These are phyloP conservation scores for Pestalotiopsis sp. DNA, from an alignment of 2,329 filamentous ascomycete species.

Conservation along the genomic window DNA sequence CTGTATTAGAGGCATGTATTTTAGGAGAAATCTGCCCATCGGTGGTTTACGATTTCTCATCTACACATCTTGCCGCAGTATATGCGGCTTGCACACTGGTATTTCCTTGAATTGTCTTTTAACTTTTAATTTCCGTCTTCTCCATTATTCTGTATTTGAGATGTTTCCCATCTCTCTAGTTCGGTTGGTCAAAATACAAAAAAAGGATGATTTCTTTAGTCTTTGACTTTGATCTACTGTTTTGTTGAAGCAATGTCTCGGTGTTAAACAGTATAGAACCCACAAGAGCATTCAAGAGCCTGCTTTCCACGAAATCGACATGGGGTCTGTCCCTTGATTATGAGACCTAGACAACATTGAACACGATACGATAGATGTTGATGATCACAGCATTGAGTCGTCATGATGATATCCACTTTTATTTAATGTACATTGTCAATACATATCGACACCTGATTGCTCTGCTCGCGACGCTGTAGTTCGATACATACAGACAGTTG, in stretches of 20 bases:
- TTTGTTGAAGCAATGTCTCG: neutral
- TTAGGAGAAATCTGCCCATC: slow-evolving; percentile 29
- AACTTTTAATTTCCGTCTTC: slow-evolving; percentile 25
- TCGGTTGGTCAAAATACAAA: slow-evolving; percentile 24
- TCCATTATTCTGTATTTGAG: slow-evolving; percentile 23
- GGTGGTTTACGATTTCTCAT: slow-evolving; percentile 19
- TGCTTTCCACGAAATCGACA: too few species aligned
- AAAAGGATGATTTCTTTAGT: slow-evolving; percentile 26
- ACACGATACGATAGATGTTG: neutral
- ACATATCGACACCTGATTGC: neutral
- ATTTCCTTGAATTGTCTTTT: slow-evolving; percentile 29
- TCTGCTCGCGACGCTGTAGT: neutral
- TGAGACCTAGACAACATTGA: too few species aligned
- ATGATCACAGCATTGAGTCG: neutral
- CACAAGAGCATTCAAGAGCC: too few species aligned
- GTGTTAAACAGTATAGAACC: neutral
- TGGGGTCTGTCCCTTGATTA: too few species aligned
- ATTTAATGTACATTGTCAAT: slow-evolving; percentile 8
- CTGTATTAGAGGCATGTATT: slow-evolving; percentile 35
- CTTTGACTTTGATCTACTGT: neutral
- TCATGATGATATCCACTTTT: slow-evolving; percentile 9
- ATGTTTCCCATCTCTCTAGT: slow-evolving; percentile 25
- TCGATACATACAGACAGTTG: neutral
- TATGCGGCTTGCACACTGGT: slow-evolving; percentile 27
- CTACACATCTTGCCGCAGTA: slow-evolving; percentile 27